These are phyloP conservation scores for Lentinula detonsa DNA, from an alignment of 768 basidiomycete genomes.

Conservation along the genomic window DNA sequence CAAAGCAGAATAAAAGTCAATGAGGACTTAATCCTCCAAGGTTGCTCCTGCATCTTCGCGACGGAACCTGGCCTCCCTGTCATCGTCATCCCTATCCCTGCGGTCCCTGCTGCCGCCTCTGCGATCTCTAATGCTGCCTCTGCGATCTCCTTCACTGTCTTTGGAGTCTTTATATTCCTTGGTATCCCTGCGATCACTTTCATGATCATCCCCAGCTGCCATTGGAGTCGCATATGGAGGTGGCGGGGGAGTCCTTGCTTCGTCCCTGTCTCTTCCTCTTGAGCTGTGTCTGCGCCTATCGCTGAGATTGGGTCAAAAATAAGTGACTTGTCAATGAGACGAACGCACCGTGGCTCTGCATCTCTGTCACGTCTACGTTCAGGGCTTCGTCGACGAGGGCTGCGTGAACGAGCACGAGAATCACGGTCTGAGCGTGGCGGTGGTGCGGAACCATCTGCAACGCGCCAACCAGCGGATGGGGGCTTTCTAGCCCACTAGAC, in stretches of 20 bases:
- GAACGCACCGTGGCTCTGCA: slow-evolving; percentile 14
- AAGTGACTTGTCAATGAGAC: slow-evolving; percentile 5
- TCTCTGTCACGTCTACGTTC: slow-evolving; percentile 29
- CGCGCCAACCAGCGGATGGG: slow-evolving; percentile 79
- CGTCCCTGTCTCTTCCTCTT: slow-evolving; percentile 21
- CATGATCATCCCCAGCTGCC: not conserved
- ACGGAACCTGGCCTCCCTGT: not conserved
- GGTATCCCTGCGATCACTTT: slow-evolving; percentile 22
- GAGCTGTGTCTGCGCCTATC: slow-evolving; percentile 27
- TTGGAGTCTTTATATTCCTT: slow-evolving; percentile 40
- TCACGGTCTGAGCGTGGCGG: slow-evolving; percentile 23
- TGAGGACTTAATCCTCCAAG: not conserved
- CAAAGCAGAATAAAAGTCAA: not conserved
- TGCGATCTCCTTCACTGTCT: not conserved
- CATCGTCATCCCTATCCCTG: not conserved
- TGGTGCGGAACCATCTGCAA: slow-evolving; percentile 51
- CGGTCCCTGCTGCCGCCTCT: not conserved
- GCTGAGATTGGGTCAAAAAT: slow-evolving; percentile 25
- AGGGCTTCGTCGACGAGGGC: slow-evolving; percentile 41
- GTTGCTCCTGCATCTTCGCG: not conserved
- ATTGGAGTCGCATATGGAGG: slow-evolving; percentile 13
- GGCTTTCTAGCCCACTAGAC: slow-evolving; percentile 81
- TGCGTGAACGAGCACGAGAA: slow-evolving; percentile 42
- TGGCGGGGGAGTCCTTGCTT: slow-evolving; percentile 51
- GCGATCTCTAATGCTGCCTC: not conserved